Conservation (phyloP, 805 yeast species). For the Suhomyces tanzawaensis region DNA sequence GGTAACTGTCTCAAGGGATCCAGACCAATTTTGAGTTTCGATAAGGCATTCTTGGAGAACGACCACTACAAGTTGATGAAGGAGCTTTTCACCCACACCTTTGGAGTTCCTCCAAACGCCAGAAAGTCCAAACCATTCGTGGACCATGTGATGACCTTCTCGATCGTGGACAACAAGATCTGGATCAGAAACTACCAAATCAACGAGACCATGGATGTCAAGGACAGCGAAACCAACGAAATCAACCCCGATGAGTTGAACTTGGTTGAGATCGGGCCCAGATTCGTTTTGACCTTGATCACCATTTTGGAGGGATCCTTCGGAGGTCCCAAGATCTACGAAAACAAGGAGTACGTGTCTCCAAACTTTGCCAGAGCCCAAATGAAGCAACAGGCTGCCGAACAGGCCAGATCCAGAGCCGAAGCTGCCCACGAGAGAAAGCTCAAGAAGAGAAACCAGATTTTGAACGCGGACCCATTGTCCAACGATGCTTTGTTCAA, state of each 20-base stretch:
- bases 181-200: conserved; percentile 97
- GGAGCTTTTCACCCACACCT: conserved; percentile 73
- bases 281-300: conserved; percentile 89
- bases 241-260: conserved; percentile 57
- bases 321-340: conserved; percentile 96
- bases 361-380: conserved; percentile 96
- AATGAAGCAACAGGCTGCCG: conserved; percentile 73
- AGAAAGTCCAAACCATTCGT: conserved; percentile 91
- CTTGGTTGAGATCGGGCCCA: conserved; percentile 93
- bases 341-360: conserved; percentile 93
- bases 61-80: conserved; percentile 71
- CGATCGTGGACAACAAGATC: conserved; percentile 87
- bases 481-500: conserved; percentile 74
- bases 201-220: conserved; percentile 59
- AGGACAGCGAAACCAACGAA: conserved; percentile 48
- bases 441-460: conserved; percentile 70
- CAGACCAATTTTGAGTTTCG: conserved; percentile 90
- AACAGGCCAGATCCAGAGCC: conserved; percentile 71
- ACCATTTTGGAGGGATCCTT: conserved; percentile 94
- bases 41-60: conserved; percentile 63
- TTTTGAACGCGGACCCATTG: conserved; percentile 77
- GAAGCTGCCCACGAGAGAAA: conserved; percentile 78
- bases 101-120: conserved; percentile 94
- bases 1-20: conserved; percentile 96
- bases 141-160: conserved; percentile 92